Evolutionary conservation across 179 eudicot genomes (phyloP), one percentile per base, ranked within the genome.

Genomic region (Beta macrorhiza): DNA sequence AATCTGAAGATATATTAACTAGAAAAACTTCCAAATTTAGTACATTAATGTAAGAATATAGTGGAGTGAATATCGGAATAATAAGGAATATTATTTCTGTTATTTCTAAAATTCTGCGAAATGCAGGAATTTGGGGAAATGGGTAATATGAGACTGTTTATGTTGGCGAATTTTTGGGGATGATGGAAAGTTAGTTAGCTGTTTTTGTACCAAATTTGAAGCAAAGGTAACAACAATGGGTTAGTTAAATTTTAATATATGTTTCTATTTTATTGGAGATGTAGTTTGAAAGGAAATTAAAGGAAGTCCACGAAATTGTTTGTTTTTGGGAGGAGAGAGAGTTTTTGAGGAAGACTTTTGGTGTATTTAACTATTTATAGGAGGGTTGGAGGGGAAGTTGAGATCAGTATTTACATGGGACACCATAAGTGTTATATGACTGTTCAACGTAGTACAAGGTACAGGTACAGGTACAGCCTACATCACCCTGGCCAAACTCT

Each of bases 11-110:
- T 6, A 29, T 22, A 4, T 22, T 6, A 57, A 32, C 22, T 45
- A 25, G 71, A 76, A 16, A 69, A 76, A 29, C 10, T 42, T 58
- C 72, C 77, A 82, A 58, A 44, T 57, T 56, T 22, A 69, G 76
- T 59, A 7, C 11, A 22, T 20, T 69, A 44, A 44, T 44, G 19
- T 19, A 37, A 17, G 0, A 22, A 14, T 49, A 0, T 1, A 72
- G 51, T 47, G 51, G 53, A 49, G 53, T 49, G 53, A 49, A 49
- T 49, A 9, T 49, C 53, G 53, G 53, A 49, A 29, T 29, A 29
- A 29, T 29, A 29, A 47, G 51, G 51, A 47, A 49, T 49, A 49
- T 37, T 2, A 37, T 49, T 49, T 49, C 53, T 49, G 53, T 49
- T 49, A 49, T 0, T 49, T 9, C 44, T 68, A 16, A 37, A 71